A percentile compares a stretch with the other conserved stretches of the same genome.
phyloP scores from a whole-genome alignment of 495 filamentous ascomycete species.

The Trichoderma reesei region DNA sequence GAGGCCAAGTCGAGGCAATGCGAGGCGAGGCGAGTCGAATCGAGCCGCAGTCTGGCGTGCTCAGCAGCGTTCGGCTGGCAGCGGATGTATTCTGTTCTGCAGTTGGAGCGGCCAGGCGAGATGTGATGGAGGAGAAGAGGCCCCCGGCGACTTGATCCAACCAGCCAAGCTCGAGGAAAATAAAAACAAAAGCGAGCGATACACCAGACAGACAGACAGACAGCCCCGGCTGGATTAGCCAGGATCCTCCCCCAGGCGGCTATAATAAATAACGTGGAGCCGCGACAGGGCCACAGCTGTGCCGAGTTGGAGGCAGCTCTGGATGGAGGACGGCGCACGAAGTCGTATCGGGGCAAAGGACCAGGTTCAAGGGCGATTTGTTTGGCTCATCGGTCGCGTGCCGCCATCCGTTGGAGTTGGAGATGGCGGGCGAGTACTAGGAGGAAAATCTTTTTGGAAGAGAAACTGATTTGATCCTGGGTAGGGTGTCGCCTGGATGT shows the following conservation, averaged over 20 bases:
- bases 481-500: not conserved
- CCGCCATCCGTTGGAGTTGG: constrained; percentile 3
- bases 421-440: not conserved
- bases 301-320: not conserved
- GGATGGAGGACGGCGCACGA: not conserved
- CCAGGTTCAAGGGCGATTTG: not conserved
- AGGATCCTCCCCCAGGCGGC: constrained; percentile 7
- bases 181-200: not conserved
- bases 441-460: not conserved
- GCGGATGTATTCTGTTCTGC: not conserved
- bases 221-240: not conserved
- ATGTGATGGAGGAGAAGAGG: not conserved
- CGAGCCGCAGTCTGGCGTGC: not conserved
- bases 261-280: constrained; percentile 7
- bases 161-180: too few relatives aligned
- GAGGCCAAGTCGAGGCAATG: too few relatives aligned
- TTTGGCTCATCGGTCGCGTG: constrained; percentile 2
- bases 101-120: not conserved
- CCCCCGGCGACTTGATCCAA: not conserved
- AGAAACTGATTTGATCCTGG: not conserved
- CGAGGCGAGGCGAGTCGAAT: too few relatives aligned
- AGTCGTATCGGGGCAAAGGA: constrained; percentile 5
- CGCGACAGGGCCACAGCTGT: not conserved
- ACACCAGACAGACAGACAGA: too few relatives aligned
- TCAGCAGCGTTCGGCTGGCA: not conserved